Base-by-base conservation (phyloP, 2,329 filamentous ascomycete species). In the Aureobasidium vineae region DNA sequence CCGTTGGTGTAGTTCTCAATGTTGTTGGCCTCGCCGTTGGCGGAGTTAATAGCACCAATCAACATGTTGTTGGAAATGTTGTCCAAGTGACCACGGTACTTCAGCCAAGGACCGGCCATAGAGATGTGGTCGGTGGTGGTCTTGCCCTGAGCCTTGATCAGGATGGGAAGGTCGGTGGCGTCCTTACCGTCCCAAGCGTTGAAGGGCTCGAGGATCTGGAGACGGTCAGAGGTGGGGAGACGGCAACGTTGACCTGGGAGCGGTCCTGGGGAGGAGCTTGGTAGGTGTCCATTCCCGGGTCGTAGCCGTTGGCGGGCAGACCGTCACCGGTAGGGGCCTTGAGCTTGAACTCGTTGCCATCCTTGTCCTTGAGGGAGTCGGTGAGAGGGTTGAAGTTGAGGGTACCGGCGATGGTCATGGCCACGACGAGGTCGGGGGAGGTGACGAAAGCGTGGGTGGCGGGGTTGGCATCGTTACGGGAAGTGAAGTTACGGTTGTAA, bases 11-110 rank as follows among this genome's bases (percentile, higher is more conserved):
- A 82, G 88, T 99, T 97, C 86, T 91, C 90, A 80, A 99, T 84
- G 86, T 96, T 97, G 88, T 99, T 99, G 75, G 92, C 93, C 85
- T 98, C 92, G 68, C 89, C 92, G 82, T 98, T 99, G 76, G 90
- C 93, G 75, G 90, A 88, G 83, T 97, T 99, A 83, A 92, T 91
- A 75, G 95, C 95, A 83, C 94, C 94, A 74, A 98, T 97, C 79
- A 98, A 82, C 92, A 97, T 96, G 87, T 98, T 98, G 88, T 98
- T 97, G 78, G 93, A 97, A 83, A 98, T 97, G 87, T 98, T 98
- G 87, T 97, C 94, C 75, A 98, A 86, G 79, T 98, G 94, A 70
- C 94, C 94, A 86, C 94, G 92, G 87, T 97, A 98, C 86, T 97
- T 97, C 79, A 98, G 85, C 93, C 93, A 97, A 69, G 93, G 92